These are phyloP conservation scores for Lepraria neglecta DNA, from an alignment of 495 filamentous ascomycete genomes.

Conservation along the genomic window DNA sequence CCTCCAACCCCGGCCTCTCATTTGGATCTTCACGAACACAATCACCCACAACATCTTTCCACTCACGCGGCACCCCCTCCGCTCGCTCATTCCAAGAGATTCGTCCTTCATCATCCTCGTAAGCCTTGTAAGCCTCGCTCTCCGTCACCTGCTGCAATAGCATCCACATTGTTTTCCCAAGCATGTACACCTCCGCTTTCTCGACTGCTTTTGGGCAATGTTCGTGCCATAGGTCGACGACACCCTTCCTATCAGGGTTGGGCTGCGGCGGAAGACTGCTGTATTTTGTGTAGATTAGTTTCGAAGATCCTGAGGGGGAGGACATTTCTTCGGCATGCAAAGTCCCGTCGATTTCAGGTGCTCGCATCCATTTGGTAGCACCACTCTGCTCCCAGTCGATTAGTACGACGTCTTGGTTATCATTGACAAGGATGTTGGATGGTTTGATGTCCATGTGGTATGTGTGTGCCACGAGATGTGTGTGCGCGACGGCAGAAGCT, in stretches of 20 bases:
- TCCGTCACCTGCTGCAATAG: slow-evolving; percentile 22
- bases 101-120: neutral
- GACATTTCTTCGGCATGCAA: slow-evolving; percentile 21
- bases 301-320: neutral
- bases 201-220: slow-evolving; percentile 20
- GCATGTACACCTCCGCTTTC: slow-evolving; percentile 26
- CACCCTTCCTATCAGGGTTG: neutral
- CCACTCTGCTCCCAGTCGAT: slow-evolving; percentile 30
- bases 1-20: neutral
- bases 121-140: slow-evolving; percentile 11
- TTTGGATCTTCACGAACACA: slow-evolving; percentile 25
- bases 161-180: slow-evolving; percentile 28
- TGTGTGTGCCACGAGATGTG: slow-evolving; percentile 18
- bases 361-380: slow-evolving; percentile 21
- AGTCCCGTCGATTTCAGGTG: slow-evolving; percentile 27
- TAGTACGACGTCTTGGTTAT: slow-evolving; percentile 23
- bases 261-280: neutral
- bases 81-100: slow-evolving; percentile 14
- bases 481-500: slow-evolving; percentile 20
- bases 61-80: slow-evolving; percentile 18
- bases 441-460: slow-evolving; percentile 31
- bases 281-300: slow-evolving; percentile 23
- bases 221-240: neutral
- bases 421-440: slow-evolving; percentile 28
- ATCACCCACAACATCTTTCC: slow-evolving; percentile 20